These are phyloP conservation scores for Cenchrus fungigraminus DNA, from an alignment of 176 grass and related monocot species.

Conservation along the genomic window DNA sequence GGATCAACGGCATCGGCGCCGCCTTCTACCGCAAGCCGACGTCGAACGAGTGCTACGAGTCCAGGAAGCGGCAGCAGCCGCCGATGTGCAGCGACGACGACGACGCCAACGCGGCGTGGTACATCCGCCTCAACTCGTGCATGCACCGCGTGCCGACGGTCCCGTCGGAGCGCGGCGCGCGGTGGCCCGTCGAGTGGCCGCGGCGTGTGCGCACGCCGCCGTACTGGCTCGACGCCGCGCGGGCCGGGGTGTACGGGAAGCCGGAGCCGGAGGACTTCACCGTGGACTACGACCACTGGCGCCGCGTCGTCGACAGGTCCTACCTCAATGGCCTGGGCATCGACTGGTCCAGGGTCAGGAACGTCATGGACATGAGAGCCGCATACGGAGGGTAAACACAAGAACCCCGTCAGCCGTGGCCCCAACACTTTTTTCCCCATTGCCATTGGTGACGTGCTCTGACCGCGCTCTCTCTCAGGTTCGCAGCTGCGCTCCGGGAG, in stretches of 20 bases:
- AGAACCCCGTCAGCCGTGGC: background rate
- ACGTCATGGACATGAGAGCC: slow-evolving; percentile 99
- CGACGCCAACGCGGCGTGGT: slow-evolving; percentile 88
- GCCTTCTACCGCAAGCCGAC: slow-evolving; percentile 93
- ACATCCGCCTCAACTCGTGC: slow-evolving; percentile 87
- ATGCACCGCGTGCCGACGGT: slow-evolving; percentile 67
- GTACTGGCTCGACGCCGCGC: slow-evolving; percentile 74
- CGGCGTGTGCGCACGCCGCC: slow-evolving; percentile 58
- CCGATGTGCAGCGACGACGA: slow-evolving; percentile 89
- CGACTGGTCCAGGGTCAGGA: slow-evolving; percentile 89
- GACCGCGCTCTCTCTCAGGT: slow-evolving; percentile 37
- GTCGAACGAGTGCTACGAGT: slow-evolving; percentile 82
- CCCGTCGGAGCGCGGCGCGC: slow-evolving; percentile 52
- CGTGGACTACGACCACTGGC: slow-evolving; percentile 77
- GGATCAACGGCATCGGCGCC: slow-evolving; percentile 71
- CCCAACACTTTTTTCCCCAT: background rate
- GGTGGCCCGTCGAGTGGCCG: slow-evolving; percentile 79
- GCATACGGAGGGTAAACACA: slow-evolving; percentile 77
- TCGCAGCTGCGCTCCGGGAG: slow-evolving; percentile 74
- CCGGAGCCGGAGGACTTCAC: slow-evolving; percentile 72
- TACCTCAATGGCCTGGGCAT: slow-evolving; percentile 83
- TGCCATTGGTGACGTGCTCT: background rate
- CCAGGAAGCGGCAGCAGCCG: slow-evolving; percentile 59
- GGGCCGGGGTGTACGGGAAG: slow-evolving; percentile 69
- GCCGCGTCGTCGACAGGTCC: slow-evolving; percentile 60